Percentiles rank a stretch among this genome's conserved stretches.
phyloP scores from a whole-genome alignment of 352 stramenopile genomes.

The Globisporangium spinosum region DNA sequence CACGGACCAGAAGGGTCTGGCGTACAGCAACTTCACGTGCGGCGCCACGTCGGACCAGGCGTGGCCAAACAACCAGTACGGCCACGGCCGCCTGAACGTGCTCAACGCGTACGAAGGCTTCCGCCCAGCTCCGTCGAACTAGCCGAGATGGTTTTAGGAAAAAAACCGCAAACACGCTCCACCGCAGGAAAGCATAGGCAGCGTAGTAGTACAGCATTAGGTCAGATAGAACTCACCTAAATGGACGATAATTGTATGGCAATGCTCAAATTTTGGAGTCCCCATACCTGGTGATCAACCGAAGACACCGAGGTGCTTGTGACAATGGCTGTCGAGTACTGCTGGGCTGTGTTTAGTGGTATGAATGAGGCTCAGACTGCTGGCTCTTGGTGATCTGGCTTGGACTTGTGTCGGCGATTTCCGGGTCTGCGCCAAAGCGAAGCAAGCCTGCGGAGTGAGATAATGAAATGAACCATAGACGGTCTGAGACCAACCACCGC shows the following conservation, averaged over 20 bases:
- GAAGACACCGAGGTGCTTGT: not conserved
- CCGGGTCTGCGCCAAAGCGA: not conserved
- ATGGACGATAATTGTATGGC: not conserved
- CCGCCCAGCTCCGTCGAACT: constrained; percentile 11
- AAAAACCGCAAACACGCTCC: not conserved
- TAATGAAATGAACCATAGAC: not conserved
- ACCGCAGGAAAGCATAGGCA: not conserved
- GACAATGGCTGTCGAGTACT: not conserved
- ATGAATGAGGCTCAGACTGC: not conserved
- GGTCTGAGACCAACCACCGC: too few relatives aligned
- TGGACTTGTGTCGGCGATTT: not conserved
- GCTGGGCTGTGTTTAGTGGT: not conserved
- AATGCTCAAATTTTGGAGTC: not conserved
- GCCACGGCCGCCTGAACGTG: constrained; percentile 22
- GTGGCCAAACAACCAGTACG: constrained; percentile 42
- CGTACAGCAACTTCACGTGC: constrained; percentile 20
- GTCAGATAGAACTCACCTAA: not conserved
- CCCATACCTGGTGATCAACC: not conserved
- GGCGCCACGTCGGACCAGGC: constrained; percentile 20
- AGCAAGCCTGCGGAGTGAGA: not conserved
- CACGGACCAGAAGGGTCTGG: constrained; percentile 13
- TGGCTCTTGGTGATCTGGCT: not conserved
- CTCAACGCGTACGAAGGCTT: constrained; percentile 23
- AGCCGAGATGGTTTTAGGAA: not conserved
- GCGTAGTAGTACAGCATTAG: not conserved